Evolutionary conservation across 441 rosid genomes (phyloP).

Genomic region (Breynia disticha): DNA sequence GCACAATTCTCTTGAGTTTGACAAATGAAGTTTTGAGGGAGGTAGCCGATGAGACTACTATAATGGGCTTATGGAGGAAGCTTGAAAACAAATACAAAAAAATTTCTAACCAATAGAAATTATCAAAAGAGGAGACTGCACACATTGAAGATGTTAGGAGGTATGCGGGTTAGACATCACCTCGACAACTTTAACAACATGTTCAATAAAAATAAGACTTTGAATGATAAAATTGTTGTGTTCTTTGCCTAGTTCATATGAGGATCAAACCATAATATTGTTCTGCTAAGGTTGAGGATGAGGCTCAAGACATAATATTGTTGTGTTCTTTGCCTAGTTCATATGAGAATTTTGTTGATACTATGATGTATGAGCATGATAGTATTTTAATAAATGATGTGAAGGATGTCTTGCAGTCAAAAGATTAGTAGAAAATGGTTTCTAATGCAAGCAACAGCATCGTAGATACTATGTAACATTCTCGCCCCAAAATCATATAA

Average conservation of each 20-base stretch:
- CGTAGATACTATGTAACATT: too few relatives aligned
- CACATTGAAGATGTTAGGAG: neutral
- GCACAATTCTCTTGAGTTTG: neutral
- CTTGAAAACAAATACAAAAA: neutral
- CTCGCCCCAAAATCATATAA: too few relatives aligned
- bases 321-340: neutral
- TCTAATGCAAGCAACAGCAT: too few relatives aligned
- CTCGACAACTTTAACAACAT: conserved; percentile 6
- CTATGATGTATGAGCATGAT: neutral
- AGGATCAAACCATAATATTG: too few relatives aligned
- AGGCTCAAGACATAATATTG: neutral
- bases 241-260: too few relatives aligned
- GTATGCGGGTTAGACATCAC: neutral
- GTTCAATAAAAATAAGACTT: too few relatives aligned
- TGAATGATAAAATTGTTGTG: too few relatives aligned
- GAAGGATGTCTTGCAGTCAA: neutral
- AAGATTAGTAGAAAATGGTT: neutral
- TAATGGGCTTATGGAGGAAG: neutral
- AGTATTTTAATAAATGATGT: neutral
- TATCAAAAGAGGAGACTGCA: neutral
- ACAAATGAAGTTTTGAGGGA: neutral
- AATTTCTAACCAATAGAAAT: neutral
- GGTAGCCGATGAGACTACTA: neutral
- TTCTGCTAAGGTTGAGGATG: neutral
- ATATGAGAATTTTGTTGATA: conserved; percentile 6